A percentile compares a stretch with the other conserved stretches of the same genome.
phyloP scores from a whole-genome alignment of 2,329 filamentous ascomycete species.

The Pseudopyricularia cyperi region DNA sequence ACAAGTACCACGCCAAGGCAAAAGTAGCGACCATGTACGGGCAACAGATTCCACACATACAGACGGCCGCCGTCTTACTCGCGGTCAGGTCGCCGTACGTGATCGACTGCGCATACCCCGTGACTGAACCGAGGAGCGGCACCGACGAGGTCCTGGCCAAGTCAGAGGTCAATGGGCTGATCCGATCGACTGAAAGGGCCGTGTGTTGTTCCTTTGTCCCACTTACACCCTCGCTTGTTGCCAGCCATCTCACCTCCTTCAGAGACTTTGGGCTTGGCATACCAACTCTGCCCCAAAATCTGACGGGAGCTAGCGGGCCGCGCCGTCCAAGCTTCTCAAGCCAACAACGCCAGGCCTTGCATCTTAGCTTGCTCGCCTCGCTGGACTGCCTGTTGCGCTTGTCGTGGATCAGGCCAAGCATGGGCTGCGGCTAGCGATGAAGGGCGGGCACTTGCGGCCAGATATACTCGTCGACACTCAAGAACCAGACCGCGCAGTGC shows the following conservation, averaged over 20 bases:
- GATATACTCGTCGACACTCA: neutral
- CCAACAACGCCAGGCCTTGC: slow-evolving; percentile 13
- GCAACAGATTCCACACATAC: no score
- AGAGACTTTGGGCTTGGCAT: neutral
- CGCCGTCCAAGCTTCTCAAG: neutral
- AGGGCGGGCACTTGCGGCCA: neutral
- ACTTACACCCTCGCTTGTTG: neutral
- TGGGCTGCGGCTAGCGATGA: neutral
- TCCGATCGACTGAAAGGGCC: neutral
- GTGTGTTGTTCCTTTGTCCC: neutral
- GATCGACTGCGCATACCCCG: slow-evolving; percentile 14
- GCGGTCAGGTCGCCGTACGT: slow-evolving; percentile 10
- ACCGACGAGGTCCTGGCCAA: neutral
- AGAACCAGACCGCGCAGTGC: neutral
- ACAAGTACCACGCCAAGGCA: no score
- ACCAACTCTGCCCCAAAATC: neutral
- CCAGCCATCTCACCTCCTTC: neutral
- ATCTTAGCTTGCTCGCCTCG: neutral
- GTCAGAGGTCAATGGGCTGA: neutral
- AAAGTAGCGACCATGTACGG: no score
- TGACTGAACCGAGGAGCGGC: slow-evolving; percentile 10
- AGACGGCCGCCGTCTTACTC: no score
- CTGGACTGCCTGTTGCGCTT: neutral
- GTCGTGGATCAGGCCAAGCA: neutral
- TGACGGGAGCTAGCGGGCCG: neutral